Evolutionary conservation across 768 basidiomycete species (phyloP), one percentile per base, ranked within the genome.

Genomic region (Russula compacta): DNA sequence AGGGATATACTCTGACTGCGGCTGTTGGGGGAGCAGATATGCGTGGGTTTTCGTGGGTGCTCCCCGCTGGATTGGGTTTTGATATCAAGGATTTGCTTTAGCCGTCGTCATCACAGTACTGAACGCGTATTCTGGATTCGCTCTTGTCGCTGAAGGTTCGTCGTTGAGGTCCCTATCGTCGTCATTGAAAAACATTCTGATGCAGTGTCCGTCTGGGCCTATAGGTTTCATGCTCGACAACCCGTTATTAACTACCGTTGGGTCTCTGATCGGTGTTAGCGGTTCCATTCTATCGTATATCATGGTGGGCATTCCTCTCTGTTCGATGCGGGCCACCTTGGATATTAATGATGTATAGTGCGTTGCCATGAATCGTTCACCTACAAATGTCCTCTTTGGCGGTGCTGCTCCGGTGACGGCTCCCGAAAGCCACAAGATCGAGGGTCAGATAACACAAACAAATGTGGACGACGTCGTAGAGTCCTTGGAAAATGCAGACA

Each of bases 21-120:
- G 89, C 92, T n/a, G 90, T 94, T 64, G 92, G 92, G 53, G 92
- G 92, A 11, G 92, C 92, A 32, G 92, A 94, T 69, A 94, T 94
- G 92, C 92, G 90, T 92, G 67, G 58, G 88, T 79, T 21, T 6
- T 17, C 40, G 40, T 36, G 17, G 11, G 32, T n/a, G 29, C 19
- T 10, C 21, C 21, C 15, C 9, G 12, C 8, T 3, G 39, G 35
- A 21, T 61, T 49, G 21, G 48, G 42, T 21, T 58, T 15, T 63
- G 54, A 33, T 38, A 7, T 39, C 10, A 59, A 47, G 47, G 50
- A 3, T 39, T 53, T 40, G 44, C 47, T 61, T 19, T 67, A 92
- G 89, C 92, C 54, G 91, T 94, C 36, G 87, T 94, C 5, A 93
- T 94, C 50, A 93, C 91, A 6, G 92, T 94, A 17, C 71, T 94